Evolutionary conservation across 306 rosid species (phyloP).

Genomic region (Acacia melanoxylon): DNA sequence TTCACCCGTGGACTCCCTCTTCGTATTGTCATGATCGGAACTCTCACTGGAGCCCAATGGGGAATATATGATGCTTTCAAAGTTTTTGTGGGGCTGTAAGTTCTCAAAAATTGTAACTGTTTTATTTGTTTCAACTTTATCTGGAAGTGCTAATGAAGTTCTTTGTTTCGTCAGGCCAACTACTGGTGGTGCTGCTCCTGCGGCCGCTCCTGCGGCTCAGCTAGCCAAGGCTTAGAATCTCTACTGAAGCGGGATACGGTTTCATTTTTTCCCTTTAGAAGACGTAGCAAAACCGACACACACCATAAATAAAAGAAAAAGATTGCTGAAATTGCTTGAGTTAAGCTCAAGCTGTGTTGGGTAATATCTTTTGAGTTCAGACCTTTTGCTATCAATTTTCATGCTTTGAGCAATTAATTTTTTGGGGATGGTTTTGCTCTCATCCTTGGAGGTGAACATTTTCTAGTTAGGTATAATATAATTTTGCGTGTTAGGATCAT

Average conservation of each 20-base stretch:
- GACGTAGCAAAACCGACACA: slow-evolving; percentile 24
- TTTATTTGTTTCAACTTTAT: neutral
- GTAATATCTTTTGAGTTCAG: slow-evolving; percentile 24
- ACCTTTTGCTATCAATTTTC: slow-evolving; percentile 22
- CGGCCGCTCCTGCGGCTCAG: slow-evolving; percentile 36
- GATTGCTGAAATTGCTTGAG: slow-evolving; percentile 35
- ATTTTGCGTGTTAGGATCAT: slow-evolving; percentile 47
- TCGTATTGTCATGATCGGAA: slow-evolving; percentile 94
- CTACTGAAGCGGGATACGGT: neutral
- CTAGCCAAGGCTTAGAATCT: slow-evolving; percentile 32
- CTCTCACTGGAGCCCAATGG: slow-evolving; percentile 95
- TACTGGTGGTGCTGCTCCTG: slow-evolving; percentile 75
- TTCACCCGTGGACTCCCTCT: slow-evolving; percentile 95
- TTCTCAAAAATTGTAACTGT: slow-evolving; percentile 8
- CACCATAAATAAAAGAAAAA: slow-evolving; percentile 45
- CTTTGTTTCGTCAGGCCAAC: slow-evolving; percentile 66
- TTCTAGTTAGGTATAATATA: slow-evolving; percentile 40
- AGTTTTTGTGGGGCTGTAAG: slow-evolving; percentile 95
- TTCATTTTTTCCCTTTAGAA: slow-evolving; percentile 20
- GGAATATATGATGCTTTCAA: slow-evolving; percentile 89
- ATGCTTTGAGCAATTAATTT: neutral
- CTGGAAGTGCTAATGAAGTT: slow-evolving; percentile 16
- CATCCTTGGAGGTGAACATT: slow-evolving; percentile 33
- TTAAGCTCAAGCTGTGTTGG: slow-evolving; percentile 22
- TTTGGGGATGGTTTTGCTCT: slow-evolving; percentile 58